Conservation (phyloP, 1,284 basidiomycete genomes). For the Meira miltonrushii region DNA sequence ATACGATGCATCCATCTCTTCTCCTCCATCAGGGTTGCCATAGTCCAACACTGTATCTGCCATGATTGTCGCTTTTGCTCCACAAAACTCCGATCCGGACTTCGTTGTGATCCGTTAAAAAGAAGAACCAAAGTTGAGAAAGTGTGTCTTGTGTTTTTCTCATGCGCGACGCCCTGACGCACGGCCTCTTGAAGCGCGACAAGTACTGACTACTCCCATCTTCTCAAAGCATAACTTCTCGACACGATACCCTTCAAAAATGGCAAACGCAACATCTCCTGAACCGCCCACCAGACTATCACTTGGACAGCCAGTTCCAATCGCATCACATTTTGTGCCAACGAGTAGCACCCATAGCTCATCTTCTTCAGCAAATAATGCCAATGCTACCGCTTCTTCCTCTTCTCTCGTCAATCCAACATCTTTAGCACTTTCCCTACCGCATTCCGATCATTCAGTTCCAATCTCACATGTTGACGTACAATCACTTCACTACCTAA, state of each 20-base stretch:
- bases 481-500: slow-evolving; percentile 4
- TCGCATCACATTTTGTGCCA: neutral
- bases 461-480: slow-evolving; percentile 5
- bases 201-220: too few relatives aligned
- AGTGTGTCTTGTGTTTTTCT: too few relatives aligned
- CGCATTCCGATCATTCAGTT: slow-evolving; percentile 5
- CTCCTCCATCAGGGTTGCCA: slow-evolving; percentile 9
- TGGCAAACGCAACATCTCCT: neutral
- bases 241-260: neutral
- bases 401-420: slow-evolving; percentile 10
- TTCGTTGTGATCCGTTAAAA: too few relatives aligned
- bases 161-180: too few relatives aligned
- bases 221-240: neutral
- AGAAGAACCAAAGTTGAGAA: too few relatives aligned
- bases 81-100: too few relatives aligned
- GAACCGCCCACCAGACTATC: slow-evolving; percentile 1
- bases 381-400: neutral
- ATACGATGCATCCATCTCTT: neutral
- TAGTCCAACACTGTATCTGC: slow-evolving; percentile 13
- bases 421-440: slow-evolving; percentile 4
- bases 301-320: slow-evolving; percentile 1
- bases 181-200: too few relatives aligned
- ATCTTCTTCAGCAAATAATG: neutral
- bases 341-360: neutral
- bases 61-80: neutral